Base-by-base conservation (phyloP, 2,329 filamentous ascomycete genomes). In the Pestalotiopsis sp. region DNA sequence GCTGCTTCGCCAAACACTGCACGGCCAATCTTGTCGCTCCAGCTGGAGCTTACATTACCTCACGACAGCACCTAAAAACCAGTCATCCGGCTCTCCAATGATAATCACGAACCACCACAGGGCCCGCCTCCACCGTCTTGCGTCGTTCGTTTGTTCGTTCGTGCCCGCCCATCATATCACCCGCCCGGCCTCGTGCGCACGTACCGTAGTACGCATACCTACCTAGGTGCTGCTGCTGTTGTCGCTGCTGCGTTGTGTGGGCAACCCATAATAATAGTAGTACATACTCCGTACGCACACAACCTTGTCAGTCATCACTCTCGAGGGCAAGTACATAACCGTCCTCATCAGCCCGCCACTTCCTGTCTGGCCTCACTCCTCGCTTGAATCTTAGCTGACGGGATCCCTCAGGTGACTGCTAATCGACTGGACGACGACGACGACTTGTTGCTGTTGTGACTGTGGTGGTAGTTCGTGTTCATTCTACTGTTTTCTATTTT, bases 1-100 rank as follows among this genome's bases (percentile, higher is more conserved):
- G 73, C 71, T 69, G 70, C 69, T 70, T 71, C 56, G 20, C n/a
- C n/a, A 27, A 62, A 62, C 45, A 62, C 45, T 52, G 45, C 45
- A 23, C 45, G 45, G 45, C 71, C 71, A 69, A 66, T 69, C 70
- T 66, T 17, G 62, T 39, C 27, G 23, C 14, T 36, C 36, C 39
- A 36, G 7, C 31, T 36, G 31, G 31, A 36, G 31, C 25, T 14
- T 60, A 36, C 12, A 17, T 45, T 63, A 52, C 45, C 45, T 52
- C 45, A 52, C 45, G 45, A 9, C 45, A 52, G 45, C 45, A 52
- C 45, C 45, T 52, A 52, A 52, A 36, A 52, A 52, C 45, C 45
- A 52, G 45, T 52, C 45, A 52, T 52, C 20, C 45, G 45, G 45
- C 45, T 52, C 45, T 52, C 45, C 45, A 52, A 52, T 52, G 45